Base-by-base conservation (phyloP, 768 basidiomycete species). In the Amanita muscaria region DNA sequence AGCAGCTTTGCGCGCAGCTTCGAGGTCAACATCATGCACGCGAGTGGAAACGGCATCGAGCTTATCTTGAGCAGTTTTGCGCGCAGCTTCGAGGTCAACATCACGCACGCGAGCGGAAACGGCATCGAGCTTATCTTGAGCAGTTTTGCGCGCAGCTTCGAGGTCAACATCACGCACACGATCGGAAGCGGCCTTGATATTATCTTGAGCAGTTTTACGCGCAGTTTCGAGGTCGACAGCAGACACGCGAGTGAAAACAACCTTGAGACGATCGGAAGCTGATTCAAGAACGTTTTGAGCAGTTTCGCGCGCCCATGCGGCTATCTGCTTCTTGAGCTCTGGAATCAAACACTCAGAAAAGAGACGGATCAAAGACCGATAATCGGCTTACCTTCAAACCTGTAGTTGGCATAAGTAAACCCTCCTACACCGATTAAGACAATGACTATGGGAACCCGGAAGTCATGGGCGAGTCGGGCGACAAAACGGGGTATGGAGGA, bases 331-430 rank as follows among this genome's bases (percentile, higher is more conserved):
- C 54, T 77, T 70, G 55, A 89, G 71, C 60, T 90, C 88, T 91
- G 48, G 22, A n/a, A 22, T n/a, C n/a, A n/a, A 12, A 46, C 7
- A 39, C 47, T 23, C 42, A 51, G 29, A 41, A 23, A 18, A 22
- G 42, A 16, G 11, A 11, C 14, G 34, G 19, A 2, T 40, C 24
- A 3, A 42, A 16, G 27, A 21, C n/a, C 19, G 18, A 6, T 40
- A 42, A 25, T 33, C 74, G 52, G n/a, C n/a, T n/a, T 49, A 90
- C 93, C 89, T 69, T 98, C 93, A 56, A 94, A 83, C 66, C 92
- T 92, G 70, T 94, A 94, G 61, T 94, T 92, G 16, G 91, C 93
- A 64, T 96, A 98, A 4, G 88, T 89, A 46, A 94, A 67, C 0
- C 89, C 83, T 9, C 93, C 93, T 0, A 86, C 92, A 3, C 93